Evolutionary conservation across 2,329 filamentous ascomycete species (phyloP).

Genomic region (Thermothelomyces thermophilus): DNA sequence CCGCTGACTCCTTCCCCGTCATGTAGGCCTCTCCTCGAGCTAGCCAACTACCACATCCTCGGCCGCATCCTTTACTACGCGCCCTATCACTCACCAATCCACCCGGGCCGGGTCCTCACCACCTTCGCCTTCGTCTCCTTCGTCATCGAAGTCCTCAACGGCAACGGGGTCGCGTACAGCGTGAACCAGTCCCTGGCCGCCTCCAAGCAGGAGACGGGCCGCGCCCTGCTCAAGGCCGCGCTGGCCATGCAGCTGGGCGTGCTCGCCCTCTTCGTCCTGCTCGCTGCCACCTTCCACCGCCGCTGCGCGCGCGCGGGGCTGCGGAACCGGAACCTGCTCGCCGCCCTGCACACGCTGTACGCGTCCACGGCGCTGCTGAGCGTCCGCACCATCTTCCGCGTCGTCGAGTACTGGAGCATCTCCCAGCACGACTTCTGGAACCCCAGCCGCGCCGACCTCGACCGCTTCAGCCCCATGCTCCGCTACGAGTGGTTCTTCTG

Average conservation of each 20-base stretch:
- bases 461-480: constrained; percentile 40
- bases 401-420: constrained; percentile 52
- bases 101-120: constrained; percentile 33
- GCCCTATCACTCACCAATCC: constrained; percentile 45
- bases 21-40: constrained; percentile 38
- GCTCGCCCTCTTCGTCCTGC: constrained; percentile 40
- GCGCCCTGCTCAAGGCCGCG: constrained; percentile 43
- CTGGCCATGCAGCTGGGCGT: constrained; percentile 51
- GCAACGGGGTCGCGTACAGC: constrained; percentile 42
- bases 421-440: constrained; percentile 35
- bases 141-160: constrained; percentile 20
- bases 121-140: constrained; percentile 33
- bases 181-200: constrained; percentile 38
- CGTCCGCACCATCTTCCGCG: constrained; percentile 49
- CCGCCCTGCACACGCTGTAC: constrained; percentile 45
- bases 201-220: constrained; percentile 36
- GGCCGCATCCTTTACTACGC: constrained; percentile 51
- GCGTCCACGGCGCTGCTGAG: constrained; percentile 43
- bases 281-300: constrained; percentile 44
- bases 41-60: constrained; percentile 51
- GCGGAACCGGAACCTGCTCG: constrained; percentile 29
- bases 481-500: constrained; percentile 55
- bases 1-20: background rate
- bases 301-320: constrained; percentile 35
- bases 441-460: constrained; percentile 39